Evolutionary conservation across 2,329 filamentous ascomycete genomes (phyloP).

Genomic region (Fusarium marasasianum): DNA sequence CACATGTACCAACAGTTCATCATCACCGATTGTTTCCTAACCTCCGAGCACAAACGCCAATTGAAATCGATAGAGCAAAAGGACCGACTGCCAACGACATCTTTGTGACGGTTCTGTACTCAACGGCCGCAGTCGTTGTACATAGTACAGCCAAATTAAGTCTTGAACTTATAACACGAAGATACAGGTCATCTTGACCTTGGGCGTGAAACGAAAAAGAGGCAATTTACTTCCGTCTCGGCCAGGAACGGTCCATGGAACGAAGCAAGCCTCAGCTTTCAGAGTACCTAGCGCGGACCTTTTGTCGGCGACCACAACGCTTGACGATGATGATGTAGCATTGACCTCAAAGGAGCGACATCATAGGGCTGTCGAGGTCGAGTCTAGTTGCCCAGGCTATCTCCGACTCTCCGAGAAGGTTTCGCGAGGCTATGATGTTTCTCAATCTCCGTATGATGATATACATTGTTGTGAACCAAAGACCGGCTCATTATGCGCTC

Average conservation of each 20-base stretch:
- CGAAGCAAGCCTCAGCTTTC: conserved; percentile 7
- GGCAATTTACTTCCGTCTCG: background rate
- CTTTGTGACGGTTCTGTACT: conserved; percentile 13
- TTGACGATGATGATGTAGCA: conserved; percentile 1
- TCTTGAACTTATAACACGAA: conserved; percentile 8
- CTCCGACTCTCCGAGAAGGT: conserved; percentile 3
- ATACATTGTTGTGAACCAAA: background rate
- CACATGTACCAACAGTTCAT: background rate
- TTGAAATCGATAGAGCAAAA: background rate
- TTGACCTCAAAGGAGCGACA: background rate
- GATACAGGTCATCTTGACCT: conserved; percentile 26
- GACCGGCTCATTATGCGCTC: background rate
- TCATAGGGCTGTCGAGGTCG: conserved; percentile 25
- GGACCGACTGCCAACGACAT: background rate
- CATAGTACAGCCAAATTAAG: conserved; percentile 5
- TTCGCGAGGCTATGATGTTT: conserved; percentile 3
- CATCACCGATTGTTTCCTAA: background rate
- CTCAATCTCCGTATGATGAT: background rate
- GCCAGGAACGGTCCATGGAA: background rate
- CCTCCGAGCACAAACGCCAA: background rate
- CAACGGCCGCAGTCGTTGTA: background rate
- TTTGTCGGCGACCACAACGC: background rate
- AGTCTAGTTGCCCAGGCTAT: background rate
- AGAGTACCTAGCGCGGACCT: conserved; percentile 13
- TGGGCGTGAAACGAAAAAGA: conserved; percentile 22